Evolutionary conservation across 2,329 filamentous ascomycete species (phyloP).

Genomic region (Venturia asperata): DNA sequence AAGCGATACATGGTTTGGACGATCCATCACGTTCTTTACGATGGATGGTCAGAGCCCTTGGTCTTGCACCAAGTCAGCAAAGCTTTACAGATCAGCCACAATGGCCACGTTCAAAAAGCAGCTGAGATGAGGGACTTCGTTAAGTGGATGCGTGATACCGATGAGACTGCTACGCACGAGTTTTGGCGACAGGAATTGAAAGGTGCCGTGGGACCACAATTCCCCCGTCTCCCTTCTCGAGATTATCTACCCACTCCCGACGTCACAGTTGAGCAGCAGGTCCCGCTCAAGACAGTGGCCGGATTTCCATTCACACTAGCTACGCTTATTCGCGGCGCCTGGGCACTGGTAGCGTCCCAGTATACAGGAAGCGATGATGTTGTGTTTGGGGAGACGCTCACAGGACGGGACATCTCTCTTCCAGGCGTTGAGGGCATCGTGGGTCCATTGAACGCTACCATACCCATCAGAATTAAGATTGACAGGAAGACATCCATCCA

Average conservation of each 20-base stretch:
- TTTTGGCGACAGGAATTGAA: slow-evolving; percentile 45
- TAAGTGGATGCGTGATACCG: slow-evolving; percentile 39
- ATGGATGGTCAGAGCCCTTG: slow-evolving; percentile 40
- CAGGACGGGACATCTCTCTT: slow-evolving; percentile 45
- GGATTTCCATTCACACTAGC: slow-evolving; percentile 40
- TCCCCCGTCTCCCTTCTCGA: slow-evolving; percentile 43
- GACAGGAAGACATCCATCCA: slow-evolving; percentile 37
- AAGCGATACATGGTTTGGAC: slow-evolving; percentile 42
- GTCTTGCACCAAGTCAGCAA: slow-evolving; percentile 31
- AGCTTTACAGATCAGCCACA: slow-evolving; percentile 27
- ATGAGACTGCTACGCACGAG: slow-evolving; percentile 35
- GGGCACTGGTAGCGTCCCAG: slow-evolving; percentile 50
- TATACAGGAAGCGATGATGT: slow-evolving; percentile 49
- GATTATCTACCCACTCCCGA: slow-evolving; percentile 44
- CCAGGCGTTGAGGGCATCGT: slow-evolving; percentile 47
- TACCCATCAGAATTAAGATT: slow-evolving; percentile 48
- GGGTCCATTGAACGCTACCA: slow-evolving; percentile 55
- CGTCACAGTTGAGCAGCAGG: slow-evolving; percentile 46
- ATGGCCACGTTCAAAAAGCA: slow-evolving; percentile 26
- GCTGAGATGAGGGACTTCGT: slow-evolving; percentile 43
- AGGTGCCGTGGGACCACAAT: slow-evolving; percentile 42
- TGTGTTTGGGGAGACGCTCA: slow-evolving; percentile 54
- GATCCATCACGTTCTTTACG: slow-evolving; percentile 47
- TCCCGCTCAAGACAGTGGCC: slow-evolving; percentile 28
- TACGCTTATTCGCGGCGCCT: slow-evolving; percentile 51